Percentiles rank a stretch among this genome's conserved stretches.
These are phyloP conservation scores for Apophysomyces elegans DNA, from an alignment of 371 early-diverging fungal genomes.

Conservation along the genomic window DNA sequence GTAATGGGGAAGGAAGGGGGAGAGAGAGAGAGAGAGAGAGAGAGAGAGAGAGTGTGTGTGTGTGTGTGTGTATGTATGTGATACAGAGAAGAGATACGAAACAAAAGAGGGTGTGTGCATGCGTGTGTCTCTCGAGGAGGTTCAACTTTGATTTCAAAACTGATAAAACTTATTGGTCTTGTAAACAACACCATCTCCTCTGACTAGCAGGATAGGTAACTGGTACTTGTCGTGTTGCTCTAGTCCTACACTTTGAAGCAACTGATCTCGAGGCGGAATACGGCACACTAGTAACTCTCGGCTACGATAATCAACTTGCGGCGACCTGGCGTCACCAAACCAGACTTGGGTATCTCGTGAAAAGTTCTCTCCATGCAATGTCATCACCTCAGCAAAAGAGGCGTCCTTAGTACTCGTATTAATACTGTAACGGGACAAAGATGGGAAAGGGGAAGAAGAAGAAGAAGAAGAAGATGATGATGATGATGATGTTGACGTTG, in stretches of 20 bases:
- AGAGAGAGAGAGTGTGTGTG: not conserved
- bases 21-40: conserved; percentile 9
- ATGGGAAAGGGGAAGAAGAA: conserved; percentile 16
- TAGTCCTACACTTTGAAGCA: conserved; percentile 17
- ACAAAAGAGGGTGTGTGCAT: not conserved
- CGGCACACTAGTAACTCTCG: conserved; percentile 39
- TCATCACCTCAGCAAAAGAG: conserved; percentile 15
- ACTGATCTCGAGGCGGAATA: conserved; percentile 36
- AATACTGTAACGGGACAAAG: conserved; percentile 21
- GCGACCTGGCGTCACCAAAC: conserved; percentile 60
- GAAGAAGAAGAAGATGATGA: not conserved
- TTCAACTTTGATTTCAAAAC: conserved; percentile 14
- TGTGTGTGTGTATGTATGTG: not conserved
- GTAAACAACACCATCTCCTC: conserved; percentile 48
- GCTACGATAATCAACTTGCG: conserved; percentile 39
- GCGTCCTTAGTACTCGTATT: not conserved
- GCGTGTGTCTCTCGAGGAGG: too few species aligned
- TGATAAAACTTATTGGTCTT: conserved; percentile 41
- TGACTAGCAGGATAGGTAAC: conserved; percentile 44
- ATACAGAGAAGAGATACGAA: not conserved
- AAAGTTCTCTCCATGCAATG: conserved; percentile 62
- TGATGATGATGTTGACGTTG: conserved; percentile 12
- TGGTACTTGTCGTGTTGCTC: conserved; percentile 20
- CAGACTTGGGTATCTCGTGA: conserved; percentile 69
- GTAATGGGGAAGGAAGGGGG: conserved; percentile 13